Evolutionary conservation across 306 rosid genomes (phyloP), one percentile per base, ranked within the genome.

Genomic region (Gastrolobium villosum): DNA sequence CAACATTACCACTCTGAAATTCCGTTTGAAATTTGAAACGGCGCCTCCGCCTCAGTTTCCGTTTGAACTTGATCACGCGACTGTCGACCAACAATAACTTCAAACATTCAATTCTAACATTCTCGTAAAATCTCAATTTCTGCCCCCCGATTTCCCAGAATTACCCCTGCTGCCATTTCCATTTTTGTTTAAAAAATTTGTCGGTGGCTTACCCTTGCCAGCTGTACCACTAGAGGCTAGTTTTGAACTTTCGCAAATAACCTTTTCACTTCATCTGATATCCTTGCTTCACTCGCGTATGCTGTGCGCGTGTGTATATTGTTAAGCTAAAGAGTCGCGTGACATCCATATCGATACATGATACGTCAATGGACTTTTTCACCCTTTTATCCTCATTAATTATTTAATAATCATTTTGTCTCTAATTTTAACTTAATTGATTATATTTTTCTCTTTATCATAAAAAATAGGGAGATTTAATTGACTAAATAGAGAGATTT

Each of bases 11-110:
- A 55, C 72, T 15, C 5, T 46, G 26, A 32, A 66, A 68, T 66
- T 34, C 56, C 56, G 41, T 56, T 72, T 57, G 1, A 37, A 37
- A 4, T 70, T 70, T 50, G 35, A 70, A 70, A 49, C 61, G 60
- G 75, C 2, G 72, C 37, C 5, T 66, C 40, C 1, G 26, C 37
- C 15, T 5, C 34, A 5, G 8, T 54, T 52, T 14, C 15, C 4
- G 54, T 48, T n/a, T 54, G 34, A 20, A 54, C 26, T 54, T 54
- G 60, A 5, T 45, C n/a, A 14, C 6, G 0, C 2, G 0, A 3
- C 7, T 3, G 9, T 10, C 7, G 55, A 50, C 55, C 55, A 50
- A 50, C 28, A 50, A n/a, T n/a, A 50, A 3, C 55, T 3, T n/a
- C 55, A 3, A n/a, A 2, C 26, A 20, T 20, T 20, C 26, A 20